A percentile compares a stretch with the other conserved stretches of the same genome.
phyloP scores from a whole-genome alignment of 208 protist genomes.

The Vickermania spadyakhi region DNA sequence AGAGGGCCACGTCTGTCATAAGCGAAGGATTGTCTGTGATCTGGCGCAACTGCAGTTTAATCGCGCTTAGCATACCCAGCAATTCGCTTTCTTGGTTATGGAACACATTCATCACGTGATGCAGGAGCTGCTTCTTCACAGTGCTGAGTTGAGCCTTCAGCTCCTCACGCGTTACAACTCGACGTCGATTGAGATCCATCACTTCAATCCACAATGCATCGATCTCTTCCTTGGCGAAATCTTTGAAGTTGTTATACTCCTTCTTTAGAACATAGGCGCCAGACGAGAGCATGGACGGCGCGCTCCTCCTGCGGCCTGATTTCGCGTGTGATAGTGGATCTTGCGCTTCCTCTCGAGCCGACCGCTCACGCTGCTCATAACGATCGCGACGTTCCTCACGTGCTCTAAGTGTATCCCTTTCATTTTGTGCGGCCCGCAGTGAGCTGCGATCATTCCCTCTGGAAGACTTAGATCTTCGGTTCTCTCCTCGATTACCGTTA shows the following conservation, averaged over 20 bases:
- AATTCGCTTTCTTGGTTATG: background rate
- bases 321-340: background rate
- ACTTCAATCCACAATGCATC: background rate
- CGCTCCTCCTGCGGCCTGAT: background rate
- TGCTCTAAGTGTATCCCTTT: background rate
- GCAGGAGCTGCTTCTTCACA: background rate
- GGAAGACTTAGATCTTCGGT: no score
- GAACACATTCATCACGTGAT: background rate
- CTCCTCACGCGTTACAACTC: background rate
- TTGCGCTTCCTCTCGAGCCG: background rate
- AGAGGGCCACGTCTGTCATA: background rate
- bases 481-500: no score
- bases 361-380: background rate
- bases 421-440: background rate
- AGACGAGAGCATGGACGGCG: background rate
- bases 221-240: background rate
- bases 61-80: constrained; percentile 1
- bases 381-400: background rate
- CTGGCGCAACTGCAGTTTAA: background rate
- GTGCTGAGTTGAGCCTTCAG: background rate
- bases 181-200: background rate
- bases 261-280: background rate
- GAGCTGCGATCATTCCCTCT: no score
- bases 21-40: background rate
- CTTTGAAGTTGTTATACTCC: constrained; percentile 2